Evolutionary conservation across 176 grass and related monocot species (phyloP), one percentile per base, ranked within the genome.

Genomic region (Raddia guianensis): DNA sequence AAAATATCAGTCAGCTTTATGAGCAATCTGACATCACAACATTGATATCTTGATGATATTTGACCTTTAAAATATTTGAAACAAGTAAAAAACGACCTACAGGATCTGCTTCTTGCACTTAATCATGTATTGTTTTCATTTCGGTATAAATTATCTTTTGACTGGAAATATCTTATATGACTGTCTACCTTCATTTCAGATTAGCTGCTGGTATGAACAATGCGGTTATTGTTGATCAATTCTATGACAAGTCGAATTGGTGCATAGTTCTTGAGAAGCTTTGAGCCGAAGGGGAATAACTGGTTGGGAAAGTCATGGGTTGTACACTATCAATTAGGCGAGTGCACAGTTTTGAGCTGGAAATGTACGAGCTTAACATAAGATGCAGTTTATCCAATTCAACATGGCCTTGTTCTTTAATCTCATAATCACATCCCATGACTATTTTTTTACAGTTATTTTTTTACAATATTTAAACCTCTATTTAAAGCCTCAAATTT

Each of bases 231-330:
- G 79, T 84, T 9, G 90, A 98, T 53, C 90, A 98, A 50, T 95
- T 95, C 66, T 98, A 93, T 59, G 95, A 98, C 84, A 98, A 95
- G 89, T 98, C 96, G 49, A 98, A 98, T 87, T 98, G 92, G 96
- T 98, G 96, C 84, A 83, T 98, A 86, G 90, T 95, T 84, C 90
- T 98, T 33, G 71, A 95, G 75, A 98, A 98, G 86, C 83, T 91
- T 70, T 98, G 85, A 94, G 58, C 56, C 8, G 21, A 16, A 71
- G 46, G 5, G 0, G 37, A 20, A 61, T 3, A 3, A 52, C 43
- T 57, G 44, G 10, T 3, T 32, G 18, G 10, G 51, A 53, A 35
- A 59, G 35, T 61, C 59, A 68, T 27, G n/a, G 44, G 76, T 32
- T 10, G 40, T 9, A 65, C 3, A 53, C n/a, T 47, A 0, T 63